Conservation (phyloP, 495 filamentous ascomycete genomes). For the Rhizodiscina lignyota region DNA sequence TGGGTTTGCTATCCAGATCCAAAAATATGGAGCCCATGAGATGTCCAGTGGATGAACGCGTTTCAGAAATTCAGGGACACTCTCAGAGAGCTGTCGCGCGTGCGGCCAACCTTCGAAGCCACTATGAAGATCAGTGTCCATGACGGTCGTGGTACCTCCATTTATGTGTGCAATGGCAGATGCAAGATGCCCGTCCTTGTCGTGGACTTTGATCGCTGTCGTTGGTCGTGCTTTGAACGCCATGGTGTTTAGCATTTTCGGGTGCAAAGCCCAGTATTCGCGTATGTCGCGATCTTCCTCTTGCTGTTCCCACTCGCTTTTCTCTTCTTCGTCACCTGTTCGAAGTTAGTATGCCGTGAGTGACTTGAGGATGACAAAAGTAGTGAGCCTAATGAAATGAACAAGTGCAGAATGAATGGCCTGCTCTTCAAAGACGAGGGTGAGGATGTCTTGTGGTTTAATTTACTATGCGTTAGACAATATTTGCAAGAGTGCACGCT, state of each 20-base stretch:
- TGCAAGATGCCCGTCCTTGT: not conserved
- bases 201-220: not conserved
- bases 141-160: too few relatives aligned
- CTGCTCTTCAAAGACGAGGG: not conserved
- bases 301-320: not conserved
- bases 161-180: constrained; percentile 1
- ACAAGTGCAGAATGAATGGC: not conserved
- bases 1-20: constrained; percentile 54
- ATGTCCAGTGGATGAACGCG: constrained; percentile 46
- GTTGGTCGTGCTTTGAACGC: not conserved
- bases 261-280: not conserved
- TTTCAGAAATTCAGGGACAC: constrained; percentile 40
- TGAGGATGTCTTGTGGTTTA: too few relatives aligned
- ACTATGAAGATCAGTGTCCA: constrained; percentile 25
- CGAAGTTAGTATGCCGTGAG: too few relatives aligned
- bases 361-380: too few relatives aligned
- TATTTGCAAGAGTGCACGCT: too few relatives aligned
- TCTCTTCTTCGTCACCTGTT: not conserved
- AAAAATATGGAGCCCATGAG: constrained; percentile 25
- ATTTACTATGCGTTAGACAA: too few relatives aligned
- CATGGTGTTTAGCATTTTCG: not conserved
- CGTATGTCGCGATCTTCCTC: not conserved
- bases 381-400: too few relatives aligned
- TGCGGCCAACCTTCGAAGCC: constrained; percentile 22
- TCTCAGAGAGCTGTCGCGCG: constrained; percentile 40